A percentile compares a stretch with the other conserved stretches of the same genome.
Conservation (phyloP, 176 grass and related monocot genomes). For the Poa pratensis region DNA sequence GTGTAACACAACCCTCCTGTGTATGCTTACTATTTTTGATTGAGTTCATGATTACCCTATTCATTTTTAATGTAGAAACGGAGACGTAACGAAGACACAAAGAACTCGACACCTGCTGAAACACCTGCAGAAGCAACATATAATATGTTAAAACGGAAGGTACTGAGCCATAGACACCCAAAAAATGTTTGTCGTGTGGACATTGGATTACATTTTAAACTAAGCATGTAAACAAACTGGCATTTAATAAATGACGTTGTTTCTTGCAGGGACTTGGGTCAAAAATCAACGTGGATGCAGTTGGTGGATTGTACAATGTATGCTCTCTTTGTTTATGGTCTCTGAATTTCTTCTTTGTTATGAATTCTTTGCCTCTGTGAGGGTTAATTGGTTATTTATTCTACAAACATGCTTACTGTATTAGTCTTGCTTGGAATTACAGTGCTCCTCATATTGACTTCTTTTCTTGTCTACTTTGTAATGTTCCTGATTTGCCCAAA, state of each 20-base stretch:
- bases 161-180: conserved; percentile 26
- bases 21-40: conserved; percentile 15
- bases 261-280: conserved; percentile 66
- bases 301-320: conserved; percentile 73
- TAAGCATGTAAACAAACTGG: neutral
- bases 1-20: conserved; percentile 15
- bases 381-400: conserved; percentile 15
- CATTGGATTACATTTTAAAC: conserved; percentile 8
- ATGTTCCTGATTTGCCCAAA: neutral
- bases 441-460: neutral
- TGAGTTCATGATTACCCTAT: conserved; percentile 17
- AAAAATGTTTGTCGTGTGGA: neutral
- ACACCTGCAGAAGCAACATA: conserved; percentile 85
- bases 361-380: conserved; percentile 1
- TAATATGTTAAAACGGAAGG: conserved; percentile 92
- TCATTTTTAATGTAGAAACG: conserved; percentile 54
- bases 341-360: neutral
- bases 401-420: neutral
- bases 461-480: neutral
- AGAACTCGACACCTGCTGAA: conserved; percentile 62
- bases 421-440: neutral
- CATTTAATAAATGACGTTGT: conserved; percentile 17
- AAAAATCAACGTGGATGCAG: conserved; percentile 68
- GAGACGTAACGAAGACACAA: conserved; percentile 62
- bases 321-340: conserved; percentile 37